These are phyloP conservation scores for Suillus spraguei DNA, from an alignment of 768 basidiomycete genomes.

Conservation along the genomic window DNA sequence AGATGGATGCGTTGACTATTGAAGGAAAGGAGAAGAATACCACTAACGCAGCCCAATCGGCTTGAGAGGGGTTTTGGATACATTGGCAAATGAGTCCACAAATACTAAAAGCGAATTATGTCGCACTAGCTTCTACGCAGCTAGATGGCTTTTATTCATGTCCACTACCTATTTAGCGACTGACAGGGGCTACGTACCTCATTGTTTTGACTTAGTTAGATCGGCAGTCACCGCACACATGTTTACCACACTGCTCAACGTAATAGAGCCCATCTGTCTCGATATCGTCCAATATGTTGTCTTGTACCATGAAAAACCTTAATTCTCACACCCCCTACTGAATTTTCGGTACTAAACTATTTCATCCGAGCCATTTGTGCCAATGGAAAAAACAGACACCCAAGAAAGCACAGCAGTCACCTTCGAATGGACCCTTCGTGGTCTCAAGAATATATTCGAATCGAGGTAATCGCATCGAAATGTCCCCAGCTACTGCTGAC, in stretches of 20 bases:
- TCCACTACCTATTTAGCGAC: constrained; percentile 1
- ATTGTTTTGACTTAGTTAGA: neutral
- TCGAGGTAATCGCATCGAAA: constrained; percentile 42
- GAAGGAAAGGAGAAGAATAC: neutral
- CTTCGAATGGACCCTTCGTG: constrained; percentile 80
- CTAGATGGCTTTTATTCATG: neutral
- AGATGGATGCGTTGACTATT: neutral
- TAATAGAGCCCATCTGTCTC: neutral
- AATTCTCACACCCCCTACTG: neutral
- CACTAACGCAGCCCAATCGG: neutral
- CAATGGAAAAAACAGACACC: constrained; percentile 39
- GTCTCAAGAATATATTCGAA: constrained; percentile 75
- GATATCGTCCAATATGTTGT: neutral
- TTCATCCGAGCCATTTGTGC: constrained; percentile 11
- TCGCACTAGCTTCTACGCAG: neutral
- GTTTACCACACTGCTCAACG: constrained; percentile 5
- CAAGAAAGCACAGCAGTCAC: constrained; percentile 58
- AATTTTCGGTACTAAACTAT: neutral
- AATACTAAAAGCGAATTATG: neutral
- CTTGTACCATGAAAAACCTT: neutral
- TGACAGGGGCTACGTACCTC: neutral
- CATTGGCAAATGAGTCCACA: neutral
- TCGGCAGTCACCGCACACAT: neutral
- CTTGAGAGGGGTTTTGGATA: constrained; percentile 1
- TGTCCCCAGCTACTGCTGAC: neutral